Base-by-base conservation (phyloP, 805 yeast genomes). In the Grigorovia humatica region DNA sequence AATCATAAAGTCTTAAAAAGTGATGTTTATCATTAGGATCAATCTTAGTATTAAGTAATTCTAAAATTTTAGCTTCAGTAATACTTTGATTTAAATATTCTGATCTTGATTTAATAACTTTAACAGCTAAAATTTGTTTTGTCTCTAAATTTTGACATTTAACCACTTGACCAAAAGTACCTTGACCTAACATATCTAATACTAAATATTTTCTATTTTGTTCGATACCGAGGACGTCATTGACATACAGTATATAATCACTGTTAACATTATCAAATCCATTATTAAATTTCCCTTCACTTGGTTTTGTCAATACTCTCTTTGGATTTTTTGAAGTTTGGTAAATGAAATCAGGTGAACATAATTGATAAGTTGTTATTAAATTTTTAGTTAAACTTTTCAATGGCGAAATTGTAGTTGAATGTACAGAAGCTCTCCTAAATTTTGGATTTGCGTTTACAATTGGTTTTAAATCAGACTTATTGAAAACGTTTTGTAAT, bases 141-240 rank as follows among this genome's bases (percentile, higher is more conserved):
- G 89, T 86, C 43, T 77, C 66, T 62, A 85, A 71, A 62, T 79
- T 79, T 55, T 70, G 72, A 70, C 98, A 91, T 70, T 93, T 93
- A 29, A 90, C 98, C 48, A 93, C 99, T 70, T 93, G 99, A 9
- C 99, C 99, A 74, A 93, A 93, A 1, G 99, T 90, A 7, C 99
- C 99, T 57, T 90, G 91, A 0, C 99, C 99, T 44, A 93, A 70
- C 15, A 93, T 75, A 67, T 91, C 98, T 52, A 93, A 71, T 5
- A 93, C 96, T 61, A 93, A 75, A 65, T 90, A 91, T 63, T 87
- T 85, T 51, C 90, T 75, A 53, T 88, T 90, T 43, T 67, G 65
- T 52, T 65, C 68, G 3, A 80, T 75, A 5, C 99, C 98, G 43
- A 93, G 71, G 23, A 93, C 82, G 65, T 95, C 99, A 66, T 95